Base-by-base conservation (phyloP, 2,329 filamentous ascomycete genomes). In the Fusarium hainanense region DNA sequence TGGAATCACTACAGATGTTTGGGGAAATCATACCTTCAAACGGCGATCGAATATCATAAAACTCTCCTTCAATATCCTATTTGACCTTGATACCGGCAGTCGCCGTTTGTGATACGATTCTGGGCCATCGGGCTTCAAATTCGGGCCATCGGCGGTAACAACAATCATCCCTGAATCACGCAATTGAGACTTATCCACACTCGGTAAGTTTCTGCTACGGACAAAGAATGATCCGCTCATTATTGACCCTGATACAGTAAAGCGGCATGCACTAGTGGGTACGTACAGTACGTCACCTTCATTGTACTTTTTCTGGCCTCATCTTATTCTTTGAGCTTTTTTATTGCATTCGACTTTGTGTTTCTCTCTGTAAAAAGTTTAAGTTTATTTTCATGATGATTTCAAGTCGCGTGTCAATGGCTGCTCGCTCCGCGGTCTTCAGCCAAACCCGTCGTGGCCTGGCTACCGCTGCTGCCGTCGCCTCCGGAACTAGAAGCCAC, bases 401-500 rank as follows among this genome's bases (percentile, higher is more conserved):
- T 27, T 54, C 60, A 32, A 68, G 61, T 56, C 70, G 73, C 6
- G 44, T 63, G 46, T 28, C 56, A 28, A 49, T 68, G 23, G 72
- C 61, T 32, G 65, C 64, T 32, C 66, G 71, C 46, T 20, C 49
- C 32, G 65, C 65, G 12, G 60, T 57, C 27, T 10, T 47, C 9
- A 18, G 49, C 20, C 63, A 66, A 11, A n/a, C 37, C 20, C 48
- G 57, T 9, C 20, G 57, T 7, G 49, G 70, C 21, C 46, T 72
- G 30, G 54, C 67, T 21, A 70, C 68, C 28, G 68, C 59, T 12
- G 68, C 68, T 3, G 50, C 66, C 3, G 66, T 69, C 2, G 41
- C 51, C 2, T 16, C 66, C 6, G 72, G 77, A 18, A 74, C 59
- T 16, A 52, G 68, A n/a, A 74, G 54, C 68, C 90, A 92, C 82